A percentile compares a stretch with the other conserved stretches of the same genome.
phyloP scores from a whole-genome alignment of 192 early-diverging fungal species.

The Spinellus fusiger region DNA sequence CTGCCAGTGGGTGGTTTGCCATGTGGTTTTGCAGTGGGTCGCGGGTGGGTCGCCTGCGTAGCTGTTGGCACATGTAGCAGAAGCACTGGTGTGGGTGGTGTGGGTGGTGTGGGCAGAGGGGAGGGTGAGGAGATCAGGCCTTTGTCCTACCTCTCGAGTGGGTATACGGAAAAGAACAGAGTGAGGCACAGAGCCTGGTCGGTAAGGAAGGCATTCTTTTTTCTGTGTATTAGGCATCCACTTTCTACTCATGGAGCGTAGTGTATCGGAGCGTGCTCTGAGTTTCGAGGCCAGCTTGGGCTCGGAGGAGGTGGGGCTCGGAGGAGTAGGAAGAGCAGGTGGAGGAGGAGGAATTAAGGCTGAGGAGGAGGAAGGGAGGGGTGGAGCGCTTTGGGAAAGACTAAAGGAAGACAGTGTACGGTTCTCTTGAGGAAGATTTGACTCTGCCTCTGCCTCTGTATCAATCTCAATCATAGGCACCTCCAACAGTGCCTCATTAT shows the following conservation, averaged over 20 bases:
- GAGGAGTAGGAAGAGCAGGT: too few relatives aligned
- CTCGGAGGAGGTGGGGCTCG: conserved; percentile 1
- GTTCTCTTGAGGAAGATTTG: too few relatives aligned
- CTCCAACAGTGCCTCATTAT: neutral
- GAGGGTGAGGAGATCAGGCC: neutral
- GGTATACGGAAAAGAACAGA: conserved; percentile 32
- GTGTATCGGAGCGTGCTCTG: conserved; percentile 16
- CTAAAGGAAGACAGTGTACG: too few relatives aligned
- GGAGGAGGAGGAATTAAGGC: too few relatives aligned
- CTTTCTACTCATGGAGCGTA: conserved; percentile 23
- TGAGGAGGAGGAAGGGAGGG: too few relatives aligned
- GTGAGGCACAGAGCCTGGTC: conserved; percentile 38
- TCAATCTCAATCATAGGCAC: too few relatives aligned
- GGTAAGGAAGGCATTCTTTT: conserved; percentile 19
- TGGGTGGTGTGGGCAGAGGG: neutral
- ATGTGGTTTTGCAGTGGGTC: conserved; percentile 32
- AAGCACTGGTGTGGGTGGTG: conserved; percentile 5
- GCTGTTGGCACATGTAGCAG: conserved; percentile 5
- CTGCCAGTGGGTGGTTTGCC: conserved; percentile 74
- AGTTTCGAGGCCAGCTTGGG: neutral
- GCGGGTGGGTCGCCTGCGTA: conserved; percentile 10
- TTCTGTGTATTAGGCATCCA: conserved; percentile 6
- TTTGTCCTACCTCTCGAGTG: too few relatives aligned
- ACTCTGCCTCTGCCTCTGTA: too few relatives aligned
- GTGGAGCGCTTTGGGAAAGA: too few relatives aligned